phyloP scores from a whole-genome alignment of 2,329 filamentous ascomycete genomes.

The Alternaria incomplexa region DNA sequence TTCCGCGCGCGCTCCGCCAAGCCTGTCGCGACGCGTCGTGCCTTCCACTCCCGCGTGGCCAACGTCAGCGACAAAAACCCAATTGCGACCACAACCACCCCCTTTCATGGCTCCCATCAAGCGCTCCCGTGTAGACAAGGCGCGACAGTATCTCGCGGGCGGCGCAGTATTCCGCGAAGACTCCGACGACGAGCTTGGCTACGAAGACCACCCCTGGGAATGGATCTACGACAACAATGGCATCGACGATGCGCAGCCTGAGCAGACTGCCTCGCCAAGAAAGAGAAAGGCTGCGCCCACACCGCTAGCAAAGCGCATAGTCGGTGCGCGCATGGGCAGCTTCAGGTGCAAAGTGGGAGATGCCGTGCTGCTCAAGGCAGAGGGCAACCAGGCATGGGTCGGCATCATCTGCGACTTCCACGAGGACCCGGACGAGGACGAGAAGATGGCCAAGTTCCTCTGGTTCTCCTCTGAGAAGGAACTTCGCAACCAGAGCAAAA shows the following conservation, averaged over 20 bases:
- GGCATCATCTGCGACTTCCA: slow-evolving; percentile 85
- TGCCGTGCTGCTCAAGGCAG: slow-evolving; percentile 83
- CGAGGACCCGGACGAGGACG: slow-evolving; percentile 63
- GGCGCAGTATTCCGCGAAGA: slow-evolving; percentile 75
- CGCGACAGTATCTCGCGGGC: slow-evolving; percentile 59
- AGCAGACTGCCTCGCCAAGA: slow-evolving; percentile 36
- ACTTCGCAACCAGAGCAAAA: slow-evolving; percentile 82
- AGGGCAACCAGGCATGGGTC: slow-evolving; percentile 90
- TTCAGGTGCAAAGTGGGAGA: slow-evolving; percentile 86
- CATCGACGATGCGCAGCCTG: slow-evolving; percentile 21
- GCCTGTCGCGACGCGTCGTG: slow-evolving; percentile 37
- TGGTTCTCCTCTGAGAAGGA: slow-evolving; percentile 96
- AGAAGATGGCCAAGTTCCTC: slow-evolving; percentile 85
- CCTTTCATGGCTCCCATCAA: slow-evolving; percentile 49
- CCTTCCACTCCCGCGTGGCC: slow-evolving; percentile 16
- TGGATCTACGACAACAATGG: slow-evolving; percentile 60
- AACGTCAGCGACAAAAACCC: slow-evolving; percentile 34
- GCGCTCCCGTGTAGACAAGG: slow-evolving; percentile 53
- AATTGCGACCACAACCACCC: slow-evolving; percentile 18
- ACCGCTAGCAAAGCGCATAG: slow-evolving; percentile 59
- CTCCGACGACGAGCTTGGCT: slow-evolving; percentile 81
- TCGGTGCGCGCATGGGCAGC: slow-evolving; percentile 80
- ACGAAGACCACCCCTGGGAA: slow-evolving; percentile 59
- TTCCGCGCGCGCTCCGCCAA: slow-evolving; percentile 36
- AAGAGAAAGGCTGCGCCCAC: slow-evolving; percentile 39